Percentiles rank a stretch among this genome's conserved stretches.
Evolutionary conservation across 495 filamentous ascomycete species (phyloP).

Genomic region (Amphirosellinia nigrospora): DNA sequence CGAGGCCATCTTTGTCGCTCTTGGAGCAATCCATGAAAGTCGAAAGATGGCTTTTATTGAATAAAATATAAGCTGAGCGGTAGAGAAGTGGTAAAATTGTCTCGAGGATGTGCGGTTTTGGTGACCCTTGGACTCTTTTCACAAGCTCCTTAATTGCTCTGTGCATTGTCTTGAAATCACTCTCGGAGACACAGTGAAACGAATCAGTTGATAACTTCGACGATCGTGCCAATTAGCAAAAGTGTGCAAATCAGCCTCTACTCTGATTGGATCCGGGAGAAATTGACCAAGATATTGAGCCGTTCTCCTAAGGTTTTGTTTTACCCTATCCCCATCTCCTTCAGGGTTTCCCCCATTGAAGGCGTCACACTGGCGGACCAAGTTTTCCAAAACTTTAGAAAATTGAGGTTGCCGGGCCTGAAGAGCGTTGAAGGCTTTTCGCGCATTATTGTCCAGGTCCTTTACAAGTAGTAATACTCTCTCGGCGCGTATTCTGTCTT

Average conservation of each 20-base stretch:
- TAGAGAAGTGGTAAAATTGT: conserved; percentile 85
- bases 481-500: conserved; percentile 84
- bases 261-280: conserved; percentile 73
- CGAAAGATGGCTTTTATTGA: conserved; percentile 92
- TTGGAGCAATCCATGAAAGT: conserved; percentile 86
- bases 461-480: conserved; percentile 81
- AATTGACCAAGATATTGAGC: conserved; percentile 73
- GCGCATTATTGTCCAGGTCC: conserved; percentile 77
- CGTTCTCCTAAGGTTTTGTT: conserved; percentile 67
- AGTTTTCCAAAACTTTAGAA: conserved; percentile 70
- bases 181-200: conserved; percentile 82
- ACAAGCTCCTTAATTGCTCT: conserved; percentile 89
- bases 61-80: conserved; percentile 79
- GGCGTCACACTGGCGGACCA: conserved; percentile 79
- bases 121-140: conserved; percentile 70
- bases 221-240: conserved; percentile 93
- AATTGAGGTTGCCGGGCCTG: conserved; percentile 75
- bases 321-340: conserved; percentile 70
- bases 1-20: conserved; percentile 78
- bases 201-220: conserved; percentile 85
- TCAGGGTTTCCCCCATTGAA: conserved; percentile 89
- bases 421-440: conserved; percentile 87
- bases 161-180: conserved; percentile 87
- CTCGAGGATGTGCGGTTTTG: conserved; percentile 66
- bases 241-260: conserved; percentile 76